Evolutionary conservation across 768 basidiomycete genomes (phyloP).

Genomic region (Lactarius quietus): DNA sequence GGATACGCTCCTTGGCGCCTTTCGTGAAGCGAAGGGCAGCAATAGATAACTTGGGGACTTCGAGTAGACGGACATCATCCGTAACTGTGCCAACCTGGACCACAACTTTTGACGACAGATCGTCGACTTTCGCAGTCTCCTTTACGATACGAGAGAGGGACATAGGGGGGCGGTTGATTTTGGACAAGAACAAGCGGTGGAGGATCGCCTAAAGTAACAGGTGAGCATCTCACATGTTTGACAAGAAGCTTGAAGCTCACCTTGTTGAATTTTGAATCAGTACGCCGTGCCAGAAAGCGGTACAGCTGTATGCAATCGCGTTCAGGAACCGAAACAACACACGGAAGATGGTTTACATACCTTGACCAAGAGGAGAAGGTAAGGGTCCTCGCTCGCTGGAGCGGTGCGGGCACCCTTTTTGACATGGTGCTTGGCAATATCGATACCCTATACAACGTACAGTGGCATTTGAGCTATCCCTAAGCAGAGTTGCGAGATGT

Average conservation of each 20-base stretch:
- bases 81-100: slow-evolving; percentile 91
- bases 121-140: slow-evolving; percentile 65
- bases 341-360: slow-evolving; percentile 41
- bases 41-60: slow-evolving; percentile 86
- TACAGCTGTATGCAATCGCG: slow-evolving; percentile 64
- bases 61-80: slow-evolving; percentile 86
- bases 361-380: slow-evolving; percentile 97
- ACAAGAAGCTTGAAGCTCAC: slow-evolving; percentile 36
- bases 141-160: slow-evolving; percentile 90
- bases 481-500: slow-evolving; percentile 36
- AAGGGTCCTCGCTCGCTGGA: slow-evolving; percentile 99
- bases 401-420: slow-evolving; percentile 94
- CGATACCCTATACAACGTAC: slow-evolving; percentile 71
- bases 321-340: slow-evolving; percentile 17
- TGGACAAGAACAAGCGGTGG: slow-evolving; percentile 94
- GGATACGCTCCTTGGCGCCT: slow-evolving; percentile 89
- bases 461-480: slow-evolving; percentile 8
- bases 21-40: slow-evolving; percentile 95
- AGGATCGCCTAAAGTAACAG: slow-evolving; percentile 68
- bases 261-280: slow-evolving; percentile 96
- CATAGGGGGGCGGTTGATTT: slow-evolving; percentile 94
- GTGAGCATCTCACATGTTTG: slow-evolving; percentile 27
- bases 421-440: slow-evolving; percentile 95
- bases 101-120: slow-evolving; percentile 76
- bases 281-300: slow-evolving; percentile 97